A percentile compares a stretch with the other conserved stretches of the same genome.
phyloP scores from a whole-genome alignment of 2,329 filamentous ascomycete species.

The Mycosphaerella arachidis region DNA sequence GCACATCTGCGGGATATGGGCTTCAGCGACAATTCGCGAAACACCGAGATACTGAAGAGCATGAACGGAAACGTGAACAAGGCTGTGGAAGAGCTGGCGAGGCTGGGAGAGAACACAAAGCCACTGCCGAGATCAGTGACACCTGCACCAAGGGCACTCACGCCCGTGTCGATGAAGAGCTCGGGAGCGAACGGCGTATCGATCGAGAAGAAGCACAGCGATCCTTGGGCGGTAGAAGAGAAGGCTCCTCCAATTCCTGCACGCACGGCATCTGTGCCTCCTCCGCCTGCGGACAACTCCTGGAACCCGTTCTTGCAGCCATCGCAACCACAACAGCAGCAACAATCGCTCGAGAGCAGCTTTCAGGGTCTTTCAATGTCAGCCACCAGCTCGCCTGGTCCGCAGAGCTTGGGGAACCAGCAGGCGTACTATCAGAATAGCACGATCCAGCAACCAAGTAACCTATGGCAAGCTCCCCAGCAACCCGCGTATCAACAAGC shows the following conservation, averaged over 20 bases:
- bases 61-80: constrained; percentile 80
- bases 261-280: constrained; percentile 34
- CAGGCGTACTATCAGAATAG: constrained; percentile 25
- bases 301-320: constrained; percentile 65
- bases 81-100: constrained; percentile 77
- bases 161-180: constrained; percentile 47
- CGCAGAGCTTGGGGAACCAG: constrained; percentile 18
- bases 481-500: constrained; percentile 20
- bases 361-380: constrained; percentile 71
- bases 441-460: constrained; percentile 20
- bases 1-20: constrained; percentile 81
- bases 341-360: constrained; percentile 28
- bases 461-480: constrained; percentile 30
- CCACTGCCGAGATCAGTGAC: constrained; percentile 31
- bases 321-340: constrained; percentile 28
- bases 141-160: constrained; percentile 29
- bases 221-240: constrained; percentile 46
- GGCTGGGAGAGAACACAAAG: constrained; percentile 68
- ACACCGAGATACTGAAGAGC: constrained; percentile 74
- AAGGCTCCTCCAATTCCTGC: constrained; percentile 27
- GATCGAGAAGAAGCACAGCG: constrained; percentile 36
- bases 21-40: constrained; percentile 77
- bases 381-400: constrained; percentile 8
- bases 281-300: constrained; percentile 36
- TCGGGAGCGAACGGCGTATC: constrained; percentile 40